These are phyloP conservation scores for Stereum hirsutum DNA, from an alignment of 1,284 basidiomycete genomes.

Conservation along the genomic window DNA sequence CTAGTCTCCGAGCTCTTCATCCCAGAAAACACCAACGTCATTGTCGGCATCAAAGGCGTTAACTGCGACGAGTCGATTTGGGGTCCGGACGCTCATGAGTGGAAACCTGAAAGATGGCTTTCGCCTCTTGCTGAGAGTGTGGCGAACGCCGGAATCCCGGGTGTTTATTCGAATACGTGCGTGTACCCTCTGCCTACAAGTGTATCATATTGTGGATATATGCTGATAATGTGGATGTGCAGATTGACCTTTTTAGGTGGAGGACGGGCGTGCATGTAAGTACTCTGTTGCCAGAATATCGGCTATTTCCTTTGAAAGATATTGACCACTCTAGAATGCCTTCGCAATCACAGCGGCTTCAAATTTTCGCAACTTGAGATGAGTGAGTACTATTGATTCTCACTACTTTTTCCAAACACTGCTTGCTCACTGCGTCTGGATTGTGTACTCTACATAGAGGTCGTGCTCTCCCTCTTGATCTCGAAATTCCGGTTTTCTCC, in stretches of 20 bases:
- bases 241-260: slow-evolving; percentile 14
- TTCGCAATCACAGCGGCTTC: slow-evolving; percentile 1
- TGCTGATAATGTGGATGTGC: background rate
- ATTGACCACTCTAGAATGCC: background rate
- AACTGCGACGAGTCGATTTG: slow-evolving; percentile 12
- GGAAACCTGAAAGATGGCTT: slow-evolving; percentile 16
- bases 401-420: background rate
- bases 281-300: background rate
- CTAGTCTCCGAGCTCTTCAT: slow-evolving; percentile 8
- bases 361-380: background rate
- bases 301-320: too few relatives aligned
- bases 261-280: slow-evolving; percentile 13
- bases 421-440: too few relatives aligned
- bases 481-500: background rate
- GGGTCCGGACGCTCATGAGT: slow-evolving; percentile 9
- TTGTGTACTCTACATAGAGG: too few relatives aligned
- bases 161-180: slow-evolving; percentile 14
- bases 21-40: slow-evolving; percentile 11
- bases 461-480: background rate
- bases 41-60: slow-evolving; percentile 11
- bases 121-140: slow-evolving; percentile 4
- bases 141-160: slow-evolving; percentile 9
- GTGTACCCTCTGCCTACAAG: background rate
- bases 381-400: background rate
- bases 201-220: background rate